These are phyloP conservation scores for Suillus spraguei DNA, from an alignment of 768 basidiomycete species.

Conservation along the genomic window DNA sequence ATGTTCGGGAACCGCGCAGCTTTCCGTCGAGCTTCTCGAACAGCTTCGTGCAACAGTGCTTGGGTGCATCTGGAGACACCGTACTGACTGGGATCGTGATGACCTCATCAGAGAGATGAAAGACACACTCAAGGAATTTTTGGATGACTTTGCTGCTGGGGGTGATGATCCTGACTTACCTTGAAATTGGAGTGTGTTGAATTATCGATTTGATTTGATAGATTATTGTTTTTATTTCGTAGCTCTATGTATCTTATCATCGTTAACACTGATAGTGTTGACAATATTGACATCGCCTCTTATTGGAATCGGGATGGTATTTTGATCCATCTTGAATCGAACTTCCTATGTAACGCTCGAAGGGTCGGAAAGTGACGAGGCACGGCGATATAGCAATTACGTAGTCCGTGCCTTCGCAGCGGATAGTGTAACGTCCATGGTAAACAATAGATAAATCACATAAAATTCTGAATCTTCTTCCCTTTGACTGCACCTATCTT, in stretches of 20 bases:
- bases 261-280: not conserved
- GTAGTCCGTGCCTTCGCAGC: too few relatives aligned
- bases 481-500: conserved; percentile 24
- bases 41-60: conserved; percentile 88
- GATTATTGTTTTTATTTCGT: conserved; percentile 21
- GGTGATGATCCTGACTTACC: conserved; percentile 11
- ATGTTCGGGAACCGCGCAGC: conserved; percentile 50
- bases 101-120: conserved; percentile 60
- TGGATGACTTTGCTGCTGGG: conserved; percentile 56
- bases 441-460: conserved; percentile 5
- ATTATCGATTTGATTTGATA: conserved; percentile 3
- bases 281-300: not conserved
- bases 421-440: too few relatives aligned
- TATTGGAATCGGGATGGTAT: not conserved
- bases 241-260: conserved; percentile 24
- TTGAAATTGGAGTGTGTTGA: conserved; percentile 12
- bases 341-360: too few relatives aligned
- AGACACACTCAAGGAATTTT: conserved; percentile 61
- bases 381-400: too few relatives aligned
- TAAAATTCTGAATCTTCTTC: conserved; percentile 18
- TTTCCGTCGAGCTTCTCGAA: conserved; percentile 90
- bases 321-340: not conserved
- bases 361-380: too few relatives aligned
- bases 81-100: conserved; percentile 84
- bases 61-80: conserved; percentile 77